phyloP scores from a whole-genome alignment of 108 stramenopile species.

The Aurantiochytrium sp. region DNA sequence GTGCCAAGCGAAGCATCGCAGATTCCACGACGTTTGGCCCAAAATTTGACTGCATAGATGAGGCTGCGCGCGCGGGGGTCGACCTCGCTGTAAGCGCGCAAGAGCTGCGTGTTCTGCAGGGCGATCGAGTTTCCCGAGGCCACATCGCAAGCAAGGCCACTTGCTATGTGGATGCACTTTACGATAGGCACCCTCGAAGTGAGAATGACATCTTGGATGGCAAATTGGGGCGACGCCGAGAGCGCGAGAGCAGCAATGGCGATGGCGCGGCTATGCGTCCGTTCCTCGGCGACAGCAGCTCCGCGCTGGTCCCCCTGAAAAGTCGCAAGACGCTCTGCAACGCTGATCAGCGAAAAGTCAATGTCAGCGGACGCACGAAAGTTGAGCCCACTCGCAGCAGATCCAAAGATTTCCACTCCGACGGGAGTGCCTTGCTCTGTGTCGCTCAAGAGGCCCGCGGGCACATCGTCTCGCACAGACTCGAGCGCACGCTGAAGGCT shows the following conservation, averaged over 20 bases:
- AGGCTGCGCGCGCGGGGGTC: slow-evolving; percentile 7
- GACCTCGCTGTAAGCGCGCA: background rate
- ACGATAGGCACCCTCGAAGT: background rate
- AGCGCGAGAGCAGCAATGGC: background rate
- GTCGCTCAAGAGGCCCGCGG: background rate
- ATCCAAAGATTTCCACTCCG: background rate
- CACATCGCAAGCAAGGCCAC: background rate
- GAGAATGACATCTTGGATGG: background rate
- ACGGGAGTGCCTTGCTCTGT: background rate
- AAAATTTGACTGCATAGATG: background rate
- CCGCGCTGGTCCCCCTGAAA: background rate
- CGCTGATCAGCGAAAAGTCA: background rate
- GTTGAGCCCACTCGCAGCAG: background rate
- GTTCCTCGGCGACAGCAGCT: background rate
- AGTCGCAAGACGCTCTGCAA: background rate
- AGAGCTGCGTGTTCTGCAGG: slow-evolving; percentile 12
- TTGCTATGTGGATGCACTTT: background rate
- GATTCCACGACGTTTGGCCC: slow-evolving; percentile 1
- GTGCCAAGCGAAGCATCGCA: background rate
- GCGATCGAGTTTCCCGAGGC: background rate
- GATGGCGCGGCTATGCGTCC: background rate
- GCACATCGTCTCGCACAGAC: no score
- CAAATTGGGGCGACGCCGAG: background rate
- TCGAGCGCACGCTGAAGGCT: background rate
- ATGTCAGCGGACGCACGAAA: background rate